phyloP scores from a whole-genome alignment of 768 basidiomycete genomes.

The Tulasnella calospora region DNA sequence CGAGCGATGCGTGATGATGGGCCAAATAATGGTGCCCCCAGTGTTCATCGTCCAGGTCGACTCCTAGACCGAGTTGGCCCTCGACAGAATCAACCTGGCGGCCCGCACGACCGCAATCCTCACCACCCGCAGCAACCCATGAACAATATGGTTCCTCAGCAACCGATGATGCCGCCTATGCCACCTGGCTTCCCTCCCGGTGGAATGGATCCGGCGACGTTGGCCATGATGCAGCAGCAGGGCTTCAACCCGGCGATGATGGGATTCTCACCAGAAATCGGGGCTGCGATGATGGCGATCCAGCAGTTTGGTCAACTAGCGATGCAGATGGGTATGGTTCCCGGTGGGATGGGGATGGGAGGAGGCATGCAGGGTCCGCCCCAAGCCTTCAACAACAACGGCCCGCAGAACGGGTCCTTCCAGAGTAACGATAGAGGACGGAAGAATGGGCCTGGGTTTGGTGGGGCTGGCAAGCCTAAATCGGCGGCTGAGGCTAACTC shows the following conservation, averaged over 20 bases:
- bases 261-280: constrained; percentile 20
- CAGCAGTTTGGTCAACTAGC: constrained; percentile 24
- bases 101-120: constrained; percentile 1
- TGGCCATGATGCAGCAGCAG: constrained; percentile 26
- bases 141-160: not conserved
- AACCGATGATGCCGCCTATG: constrained; percentile 9
- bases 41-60: constrained; percentile 49
- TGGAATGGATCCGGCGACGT: constrained; percentile 17
- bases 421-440: not conserved
- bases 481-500: constrained; percentile 3
- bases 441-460: not conserved
- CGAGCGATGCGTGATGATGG: constrained; percentile 61
- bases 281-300: constrained; percentile 26
- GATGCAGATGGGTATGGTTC: constrained; percentile 23
- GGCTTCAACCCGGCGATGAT: constrained; percentile 22
- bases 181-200: not conserved
- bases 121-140: constrained; percentile 7
- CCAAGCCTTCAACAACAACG: not conserved
- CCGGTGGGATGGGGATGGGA: constrained; percentile 9
- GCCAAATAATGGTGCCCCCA: constrained; percentile 37
- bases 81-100: constrained; percentile 34
- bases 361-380: constrained; percentile 1
- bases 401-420: constrained; percentile 5
- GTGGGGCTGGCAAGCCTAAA: constrained; percentile 27
- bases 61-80: constrained; percentile 74